A percentile compares a stretch with the other conserved stretches of the same genome.
These are phyloP conservation scores for Seminavis robusta DNA, from an alignment of 108 stramenopile species.

Conservation along the genomic window DNA sequence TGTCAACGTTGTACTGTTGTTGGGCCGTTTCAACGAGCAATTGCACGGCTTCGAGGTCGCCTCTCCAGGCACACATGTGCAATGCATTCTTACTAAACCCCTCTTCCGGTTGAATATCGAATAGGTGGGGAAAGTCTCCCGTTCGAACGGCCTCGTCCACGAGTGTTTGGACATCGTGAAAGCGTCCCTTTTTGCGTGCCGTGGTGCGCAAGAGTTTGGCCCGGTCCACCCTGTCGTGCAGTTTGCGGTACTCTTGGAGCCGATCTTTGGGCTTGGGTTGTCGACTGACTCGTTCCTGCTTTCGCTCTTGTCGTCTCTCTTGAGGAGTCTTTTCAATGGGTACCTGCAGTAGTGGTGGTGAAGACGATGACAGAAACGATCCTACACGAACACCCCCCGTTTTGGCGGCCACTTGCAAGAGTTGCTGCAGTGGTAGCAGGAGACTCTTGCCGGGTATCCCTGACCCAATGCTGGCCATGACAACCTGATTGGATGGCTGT, in stretches of 20 bases:
- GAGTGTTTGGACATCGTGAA: conserved; percentile 8
- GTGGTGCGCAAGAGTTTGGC: conserved; percentile 19
- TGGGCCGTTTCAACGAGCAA: conserved; percentile 45
- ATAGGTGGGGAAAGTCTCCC: conserved; percentile 7
- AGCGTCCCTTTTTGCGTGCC: conserved; percentile 14
- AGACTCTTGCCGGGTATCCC: conserved; percentile 16
- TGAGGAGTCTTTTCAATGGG: neutral
- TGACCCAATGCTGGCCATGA: conserved; percentile 21
- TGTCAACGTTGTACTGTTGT: too few species aligned
- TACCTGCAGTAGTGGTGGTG: too few species aligned
- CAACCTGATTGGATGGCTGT: too few species aligned
- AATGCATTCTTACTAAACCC: conserved; percentile 47
- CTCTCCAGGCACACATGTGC: conserved; percentile 81
- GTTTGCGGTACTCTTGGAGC: conserved; percentile 13
- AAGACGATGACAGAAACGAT: too few species aligned
- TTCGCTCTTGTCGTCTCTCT: conserved; percentile 5
- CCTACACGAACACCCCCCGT: neutral
- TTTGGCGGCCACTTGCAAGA: conserved; percentile 7
- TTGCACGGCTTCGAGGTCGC: conserved; percentile 41
- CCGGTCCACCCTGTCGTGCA: neutral
- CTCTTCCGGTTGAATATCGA: neutral
- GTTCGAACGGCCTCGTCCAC: conserved; percentile 8
- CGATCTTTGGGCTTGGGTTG: conserved; percentile 12
- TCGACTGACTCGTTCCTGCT: conserved; percentile 3
- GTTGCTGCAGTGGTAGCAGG: conserved; percentile 5